phyloP scores from a whole-genome alignment of 148 eudicot species.

The Persicaria maculosa region DNA sequence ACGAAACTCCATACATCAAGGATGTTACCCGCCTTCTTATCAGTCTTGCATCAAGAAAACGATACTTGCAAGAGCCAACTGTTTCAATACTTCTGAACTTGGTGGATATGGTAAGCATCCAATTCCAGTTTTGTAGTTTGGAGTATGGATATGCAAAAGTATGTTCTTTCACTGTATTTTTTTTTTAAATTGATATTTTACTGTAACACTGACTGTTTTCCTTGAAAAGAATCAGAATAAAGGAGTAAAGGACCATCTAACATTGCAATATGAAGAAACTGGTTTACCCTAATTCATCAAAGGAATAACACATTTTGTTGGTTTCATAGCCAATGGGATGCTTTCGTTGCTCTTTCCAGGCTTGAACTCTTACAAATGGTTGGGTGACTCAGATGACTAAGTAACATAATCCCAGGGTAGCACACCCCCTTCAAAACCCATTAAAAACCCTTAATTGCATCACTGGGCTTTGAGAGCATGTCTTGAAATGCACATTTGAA shows the following conservation, averaged over 20 bases:
- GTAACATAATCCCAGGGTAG: too few species aligned
- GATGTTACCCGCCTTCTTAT: conserved; percentile 53
- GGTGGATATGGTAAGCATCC: conserved; percentile 54
- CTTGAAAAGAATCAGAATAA: background rate
- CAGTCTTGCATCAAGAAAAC: conserved; percentile 65
- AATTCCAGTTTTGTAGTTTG: background rate
- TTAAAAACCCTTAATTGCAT: background rate
- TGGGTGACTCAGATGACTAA: too few species aligned
- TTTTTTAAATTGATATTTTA: background rate
- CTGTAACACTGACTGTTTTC: background rate
- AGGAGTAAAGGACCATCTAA: background rate
- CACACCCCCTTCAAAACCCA: too few species aligned
- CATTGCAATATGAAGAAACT: background rate
- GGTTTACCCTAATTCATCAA: background rate
- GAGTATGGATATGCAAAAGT: background rate
- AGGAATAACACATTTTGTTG: background rate
- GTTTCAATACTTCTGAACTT: conserved; percentile 56
- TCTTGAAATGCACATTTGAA: background rate
- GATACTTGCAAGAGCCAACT: conserved; percentile 86
- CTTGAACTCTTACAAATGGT: too few species aligned
- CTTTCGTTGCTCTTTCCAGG: background rate
- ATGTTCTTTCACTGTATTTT: background rate
- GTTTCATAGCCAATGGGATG: background rate
- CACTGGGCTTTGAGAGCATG: background rate
- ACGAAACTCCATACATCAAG: conserved; percentile 42